These are phyloP conservation scores for Rutstroemia sp. DNA, from an alignment of 2,329 filamentous ascomycete species.

Conservation along the genomic window DNA sequence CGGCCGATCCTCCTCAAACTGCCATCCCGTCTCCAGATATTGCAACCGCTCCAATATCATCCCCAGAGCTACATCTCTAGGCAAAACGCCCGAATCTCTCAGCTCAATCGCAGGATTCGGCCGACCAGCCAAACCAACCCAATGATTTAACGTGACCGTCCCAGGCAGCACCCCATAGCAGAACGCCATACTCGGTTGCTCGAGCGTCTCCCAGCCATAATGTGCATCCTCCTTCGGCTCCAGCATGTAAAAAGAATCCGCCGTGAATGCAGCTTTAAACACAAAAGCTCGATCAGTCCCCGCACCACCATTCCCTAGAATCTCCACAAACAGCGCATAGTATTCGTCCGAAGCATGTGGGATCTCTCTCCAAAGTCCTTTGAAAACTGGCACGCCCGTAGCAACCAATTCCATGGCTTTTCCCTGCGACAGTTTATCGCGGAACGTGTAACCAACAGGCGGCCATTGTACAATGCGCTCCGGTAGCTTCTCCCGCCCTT, in stretches of 20 bases:
- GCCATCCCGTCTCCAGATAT: slow-evolving; percentile 46
- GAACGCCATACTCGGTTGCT: slow-evolving; percentile 66
- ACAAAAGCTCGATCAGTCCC: slow-evolving; percentile 19
- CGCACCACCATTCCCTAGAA: slow-evolving; percentile 35
- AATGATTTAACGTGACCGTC: slow-evolving; percentile 66
- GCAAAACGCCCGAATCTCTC: slow-evolving; percentile 47
- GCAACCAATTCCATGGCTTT: slow-evolving; percentile 51
- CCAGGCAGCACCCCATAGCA: slow-evolving; percentile 59
- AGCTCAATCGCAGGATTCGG: slow-evolving; percentile 49
- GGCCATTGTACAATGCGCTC: slow-evolving; percentile 47
- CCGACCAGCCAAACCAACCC: slow-evolving; percentile 52
- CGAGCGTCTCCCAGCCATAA: slow-evolving; percentile 61
- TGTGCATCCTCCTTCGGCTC: slow-evolving; percentile 14
- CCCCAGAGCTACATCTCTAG: slow-evolving; percentile 53
- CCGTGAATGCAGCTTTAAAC: slow-evolving; percentile 14
- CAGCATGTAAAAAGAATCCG: slow-evolving; percentile 20
- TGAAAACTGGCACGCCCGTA: slow-evolving; percentile 49
- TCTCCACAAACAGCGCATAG: slow-evolving; percentile 48
- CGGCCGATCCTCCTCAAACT: slow-evolving; percentile 47
- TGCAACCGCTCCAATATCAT: slow-evolving; percentile 52
- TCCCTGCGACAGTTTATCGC: slow-evolving; percentile 44
- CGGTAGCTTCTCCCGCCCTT: background rate
- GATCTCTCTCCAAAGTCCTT: slow-evolving; percentile 45
- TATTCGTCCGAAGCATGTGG: slow-evolving; percentile 47
- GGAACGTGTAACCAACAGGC: slow-evolving; percentile 41